Conservation (phyloP, 805 yeast genomes). For the Saturnispora besseyi region DNA sequence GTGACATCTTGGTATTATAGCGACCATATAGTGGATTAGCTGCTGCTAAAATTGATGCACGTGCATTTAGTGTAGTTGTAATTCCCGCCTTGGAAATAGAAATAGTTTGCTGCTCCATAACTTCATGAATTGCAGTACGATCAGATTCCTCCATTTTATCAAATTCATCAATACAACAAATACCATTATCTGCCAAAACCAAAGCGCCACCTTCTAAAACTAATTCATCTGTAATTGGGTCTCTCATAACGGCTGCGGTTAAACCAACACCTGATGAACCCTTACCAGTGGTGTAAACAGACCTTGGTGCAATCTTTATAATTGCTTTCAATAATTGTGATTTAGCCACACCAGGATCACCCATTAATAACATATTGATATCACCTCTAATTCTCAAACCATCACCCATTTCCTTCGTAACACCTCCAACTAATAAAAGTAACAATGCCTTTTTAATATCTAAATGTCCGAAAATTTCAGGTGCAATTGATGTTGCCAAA, state of each 20-base stretch:
- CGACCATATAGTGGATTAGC: constrained; percentile 98
- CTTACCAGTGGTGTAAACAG: constrained; percentile 95
- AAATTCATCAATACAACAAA: constrained; percentile 97
- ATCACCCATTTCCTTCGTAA: constrained; percentile 87
- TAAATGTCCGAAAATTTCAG: constrained; percentile 90
- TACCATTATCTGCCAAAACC: constrained; percentile 94
- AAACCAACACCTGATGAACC: constrained; percentile 99
- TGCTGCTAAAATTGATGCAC: constrained; percentile 93
- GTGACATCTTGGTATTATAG: constrained; percentile 82
- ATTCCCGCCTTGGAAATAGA: constrained; percentile 97
- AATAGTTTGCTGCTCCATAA: constrained; percentile 98
- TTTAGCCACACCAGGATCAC: constrained; percentile 99
- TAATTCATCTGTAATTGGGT: constrained; percentile 98
- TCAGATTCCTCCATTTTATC: constrained; percentile 98
- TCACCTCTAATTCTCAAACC: constrained; percentile 98
- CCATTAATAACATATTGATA: constrained; percentile 91
- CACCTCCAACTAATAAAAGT: constrained; percentile 86
- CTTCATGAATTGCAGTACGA: constrained; percentile 97
- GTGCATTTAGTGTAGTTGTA: constrained; percentile 89
- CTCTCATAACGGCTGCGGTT: constrained; percentile 98
- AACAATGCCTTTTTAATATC: constrained; percentile 90
- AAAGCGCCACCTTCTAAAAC: constrained; percentile 97
- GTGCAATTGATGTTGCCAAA: constrained; percentile 86
- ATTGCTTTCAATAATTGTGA: constrained; percentile 90
- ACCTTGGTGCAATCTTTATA: constrained; percentile 88